phyloP scores from a whole-genome alignment of 1,139 yeast species.

The Yamadazyma conglobata region DNA sequence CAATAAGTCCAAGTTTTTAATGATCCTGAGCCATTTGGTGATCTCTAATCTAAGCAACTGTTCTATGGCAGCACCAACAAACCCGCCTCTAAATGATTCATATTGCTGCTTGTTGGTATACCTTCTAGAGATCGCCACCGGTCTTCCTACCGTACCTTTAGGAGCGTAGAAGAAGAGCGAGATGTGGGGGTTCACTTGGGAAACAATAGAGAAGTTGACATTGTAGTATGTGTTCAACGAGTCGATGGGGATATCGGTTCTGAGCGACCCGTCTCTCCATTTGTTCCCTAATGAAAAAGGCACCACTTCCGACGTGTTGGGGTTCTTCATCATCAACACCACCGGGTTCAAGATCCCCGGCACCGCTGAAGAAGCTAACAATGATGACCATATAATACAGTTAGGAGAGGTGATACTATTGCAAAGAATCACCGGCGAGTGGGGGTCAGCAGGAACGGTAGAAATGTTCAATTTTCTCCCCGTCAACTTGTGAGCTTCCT shows the following conservation, averaged over 20 bases:
- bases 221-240: slow-evolving; percentile 73
- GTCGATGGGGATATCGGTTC: slow-evolving; percentile 71
- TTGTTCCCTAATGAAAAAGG: slow-evolving; percentile 75
- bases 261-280: slow-evolving; percentile 72
- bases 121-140: slow-evolving; percentile 58
- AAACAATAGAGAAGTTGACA: slow-evolving; percentile 71
- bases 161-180: slow-evolving; percentile 76
- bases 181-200: slow-evolving; percentile 83
- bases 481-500: slow-evolving; percentile 64
- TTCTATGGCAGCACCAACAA: slow-evolving; percentile 68
- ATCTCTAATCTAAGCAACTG: slow-evolving; percentile 69
- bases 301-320: slow-evolving; percentile 38
- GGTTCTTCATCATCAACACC: slow-evolving; percentile 68
- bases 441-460: slow-evolving; percentile 80
- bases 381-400: slow-evolving; percentile 78
- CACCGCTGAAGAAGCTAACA: slow-evolving; percentile 77
- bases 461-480: slow-evolving; percentile 71
- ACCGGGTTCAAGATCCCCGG: slow-evolving; percentile 85
- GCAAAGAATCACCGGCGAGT: slow-evolving; percentile 76
- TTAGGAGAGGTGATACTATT: slow-evolving; percentile 76
- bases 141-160: slow-evolving; percentile 77
- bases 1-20: slow-evolving; percentile 60
- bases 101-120: slow-evolving; percentile 35
- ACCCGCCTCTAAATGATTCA: slow-evolving; percentile 68
- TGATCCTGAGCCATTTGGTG: slow-evolving; percentile 68